Percentiles rank a stretch among this genome's conserved stretches.
Evolutionary conservation across 345 rosid species (phyloP).

Genomic region (Geranium rotundifolium): DNA sequence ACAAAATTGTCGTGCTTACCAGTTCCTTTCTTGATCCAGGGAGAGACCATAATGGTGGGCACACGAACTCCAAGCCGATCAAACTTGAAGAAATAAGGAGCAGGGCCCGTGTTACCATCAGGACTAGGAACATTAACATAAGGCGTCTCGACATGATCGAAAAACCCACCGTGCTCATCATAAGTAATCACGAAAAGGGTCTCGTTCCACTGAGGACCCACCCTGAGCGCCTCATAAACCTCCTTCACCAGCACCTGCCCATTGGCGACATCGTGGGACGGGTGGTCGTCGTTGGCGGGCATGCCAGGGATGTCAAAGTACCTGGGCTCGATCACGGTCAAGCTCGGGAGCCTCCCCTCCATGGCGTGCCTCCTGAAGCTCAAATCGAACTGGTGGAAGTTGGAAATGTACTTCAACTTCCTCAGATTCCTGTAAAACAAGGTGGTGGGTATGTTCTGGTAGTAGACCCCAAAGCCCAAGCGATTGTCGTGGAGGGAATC

Average conservation of each 20-base stretch:
- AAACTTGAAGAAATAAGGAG: constrained; percentile 87
- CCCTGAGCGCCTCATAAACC: constrained; percentile 78
- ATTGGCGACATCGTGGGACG: constrained; percentile 86
- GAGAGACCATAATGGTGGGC: constrained; percentile 88
- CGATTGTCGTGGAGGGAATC: constrained; percentile 69
- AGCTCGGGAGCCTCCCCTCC: constrained; percentile 59
- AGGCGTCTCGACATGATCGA: constrained; percentile 84
- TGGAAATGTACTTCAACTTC: constrained; percentile 61
- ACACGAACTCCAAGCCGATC: constrained; percentile 94
- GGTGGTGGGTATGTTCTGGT: constrained; percentile 68
- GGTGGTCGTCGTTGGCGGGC: constrained; percentile 92
- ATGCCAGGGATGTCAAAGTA: constrained; percentile 61
- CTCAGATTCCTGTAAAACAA: constrained; percentile 75
- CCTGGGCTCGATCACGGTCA: constrained; percentile 83
- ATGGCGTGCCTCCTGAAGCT: constrained; percentile 68
- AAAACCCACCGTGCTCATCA: constrained; percentile 96
- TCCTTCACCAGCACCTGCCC: constrained; percentile 85
- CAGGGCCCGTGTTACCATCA: constrained; percentile 92
- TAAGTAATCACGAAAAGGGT: constrained; percentile 77
- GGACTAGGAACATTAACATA: constrained; percentile 68
- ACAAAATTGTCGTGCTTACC: constrained; percentile 26
- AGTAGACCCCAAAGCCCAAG: constrained; percentile 63
- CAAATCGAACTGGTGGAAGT: constrained; percentile 54
- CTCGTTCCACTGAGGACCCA: constrained; percentile 92
- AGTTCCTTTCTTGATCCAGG: constrained; percentile 93